Base-by-base conservation (phyloP, 768 basidiomycete genomes). In the Suillus subluteus region DNA sequence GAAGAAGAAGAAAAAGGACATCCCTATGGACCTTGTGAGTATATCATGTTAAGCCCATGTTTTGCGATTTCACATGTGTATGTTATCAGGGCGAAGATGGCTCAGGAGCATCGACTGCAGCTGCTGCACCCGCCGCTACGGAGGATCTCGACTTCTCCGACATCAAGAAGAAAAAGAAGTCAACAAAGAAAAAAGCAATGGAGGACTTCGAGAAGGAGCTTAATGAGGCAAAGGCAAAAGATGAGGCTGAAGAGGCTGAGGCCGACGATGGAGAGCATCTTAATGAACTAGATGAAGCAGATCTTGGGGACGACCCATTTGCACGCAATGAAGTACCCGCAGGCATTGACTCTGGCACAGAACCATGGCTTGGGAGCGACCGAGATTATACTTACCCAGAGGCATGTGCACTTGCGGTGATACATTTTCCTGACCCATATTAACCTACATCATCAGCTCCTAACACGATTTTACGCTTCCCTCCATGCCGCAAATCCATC, bases 311-410 rank as follows among this genome's bases (percentile, higher is more conserved):
- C 6, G 91, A 96, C 80, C 91, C 91, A 5, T 97, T 96, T 70
- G 88, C 90, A 7, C 79, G 76, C 62, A 78, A 81, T 13, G 85
- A 89, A 66, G 84, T 76, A 6, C 85, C 87, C 7, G 82, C 86
- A 9, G 86, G 84, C 35, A 81, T 92, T 1, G 92, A 94, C 70
- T 85, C 87, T 26, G 93, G 92, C 8, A 90, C 83, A 38, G 94
- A 95, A 73, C 87, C 94, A 55, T 99, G 97, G 97, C 84, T 98
- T 32, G 87, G 87, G 74, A 93, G 89, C 69, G 96, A 98, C 78
- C 87, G 97, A 54, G 97, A 99, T 79, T 98, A 98, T 76, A 92
- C 89, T n/a, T 99, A 99, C 76, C 87, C 86, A 63, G 97, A 99
- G 86, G 96, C 92, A 46, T 58, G 85, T 71, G 13, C n/a, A 48